Evolutionary conservation across 2,329 filamentous ascomycete species (phyloP).

Genomic region (Gaeumannomyces tritici): DNA sequence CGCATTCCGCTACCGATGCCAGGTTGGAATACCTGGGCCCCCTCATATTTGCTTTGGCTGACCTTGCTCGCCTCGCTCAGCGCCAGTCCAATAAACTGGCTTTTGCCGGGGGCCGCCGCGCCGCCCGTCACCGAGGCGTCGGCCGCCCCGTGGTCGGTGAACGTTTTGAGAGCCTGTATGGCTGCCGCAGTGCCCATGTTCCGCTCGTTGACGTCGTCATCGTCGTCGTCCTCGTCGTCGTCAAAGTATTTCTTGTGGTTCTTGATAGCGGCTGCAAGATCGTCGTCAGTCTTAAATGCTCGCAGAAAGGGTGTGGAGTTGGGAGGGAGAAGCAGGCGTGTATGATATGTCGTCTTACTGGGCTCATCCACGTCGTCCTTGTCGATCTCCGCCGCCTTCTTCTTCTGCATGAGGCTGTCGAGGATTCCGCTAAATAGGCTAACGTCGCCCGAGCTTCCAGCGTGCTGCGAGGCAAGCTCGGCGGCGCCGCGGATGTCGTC

Average conservation of each 20-base stretch:
- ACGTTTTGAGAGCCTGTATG: slow-evolving; percentile 74
- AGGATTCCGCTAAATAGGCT: slow-evolving; percentile 41
- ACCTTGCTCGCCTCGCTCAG: slow-evolving; percentile 83
- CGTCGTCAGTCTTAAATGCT: neutral
- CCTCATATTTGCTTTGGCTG: neutral
- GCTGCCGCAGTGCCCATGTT: slow-evolving; percentile 65
- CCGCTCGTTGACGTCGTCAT: slow-evolving; percentile 32
- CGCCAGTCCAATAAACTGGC: slow-evolving; percentile 72
- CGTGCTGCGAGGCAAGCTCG: slow-evolving; percentile 32
- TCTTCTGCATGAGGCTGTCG: slow-evolving; percentile 36
- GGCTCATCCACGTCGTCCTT: slow-evolving; percentile 39
- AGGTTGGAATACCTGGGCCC: no score
- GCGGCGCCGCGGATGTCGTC: slow-evolving; percentile 39
- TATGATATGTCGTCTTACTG: slow-evolving; percentile 21
- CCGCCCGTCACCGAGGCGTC: slow-evolving; percentile 28
- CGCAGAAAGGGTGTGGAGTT: neutral
- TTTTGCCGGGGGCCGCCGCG: slow-evolving; percentile 40
- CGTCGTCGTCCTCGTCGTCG: slow-evolving; percentile 30
- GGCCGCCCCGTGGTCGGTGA: slow-evolving; percentile 46
- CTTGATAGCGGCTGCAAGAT: slow-evolving; percentile 50
- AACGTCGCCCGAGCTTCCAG: slow-evolving; percentile 34
- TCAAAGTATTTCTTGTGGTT: slow-evolving; percentile 71
- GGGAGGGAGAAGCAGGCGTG: no score
- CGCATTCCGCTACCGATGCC: no score
- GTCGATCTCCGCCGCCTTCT: slow-evolving; percentile 34